Evolutionary conservation across 257 asterid genomes (phyloP), one percentile per base, ranked within the genome.

Genomic region (Fraxinus cuspidata): DNA sequence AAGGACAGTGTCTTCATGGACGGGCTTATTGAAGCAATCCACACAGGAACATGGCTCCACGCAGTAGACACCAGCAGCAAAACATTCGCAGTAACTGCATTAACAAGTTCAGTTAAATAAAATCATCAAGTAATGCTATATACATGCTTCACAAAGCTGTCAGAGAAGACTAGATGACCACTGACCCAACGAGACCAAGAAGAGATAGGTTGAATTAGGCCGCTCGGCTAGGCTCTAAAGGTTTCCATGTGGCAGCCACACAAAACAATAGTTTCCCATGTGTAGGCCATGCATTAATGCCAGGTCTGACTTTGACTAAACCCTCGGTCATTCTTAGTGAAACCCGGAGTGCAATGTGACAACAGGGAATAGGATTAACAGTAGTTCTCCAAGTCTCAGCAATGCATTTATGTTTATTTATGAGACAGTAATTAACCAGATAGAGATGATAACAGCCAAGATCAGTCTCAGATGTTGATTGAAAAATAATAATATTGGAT

Each of bases 21-120:
- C 34, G 13, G 93, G 96, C 72, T 87, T 88, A 83, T 90, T 90
- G 82, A 87, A 90, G 83, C 96, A 90, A 76, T 86, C 92, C 23
- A 85, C 65, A 75, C 96, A 90, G 4, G 90, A 86, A 81, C 96
- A 90, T 34, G 92, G 89, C 82, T 87, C 96, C 74, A 81, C 83
- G 56, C 96, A 90, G 81, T 90, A 90, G 19, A 88, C 84, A 31
- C 96, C 96, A 44, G 96, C 96, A 78, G 96, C 93, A 73, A 90
- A 90, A 84, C 96, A 90, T 79, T 90, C 96, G 71, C 96, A 90
- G 81, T 90, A 90, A 70, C 96, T 90, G 74, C 72, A 83, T 56
- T 47, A 27, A 68, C 21, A 77, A 73, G 40, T 25, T 53, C 29
- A 32, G 11, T 47, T 49, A 27, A 28, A 2, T 15, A 64, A 35